These are phyloP conservation scores for Mycena citricolor DNA, from an alignment of 1,284 basidiomycete genomes.

Conservation along the genomic window DNA sequence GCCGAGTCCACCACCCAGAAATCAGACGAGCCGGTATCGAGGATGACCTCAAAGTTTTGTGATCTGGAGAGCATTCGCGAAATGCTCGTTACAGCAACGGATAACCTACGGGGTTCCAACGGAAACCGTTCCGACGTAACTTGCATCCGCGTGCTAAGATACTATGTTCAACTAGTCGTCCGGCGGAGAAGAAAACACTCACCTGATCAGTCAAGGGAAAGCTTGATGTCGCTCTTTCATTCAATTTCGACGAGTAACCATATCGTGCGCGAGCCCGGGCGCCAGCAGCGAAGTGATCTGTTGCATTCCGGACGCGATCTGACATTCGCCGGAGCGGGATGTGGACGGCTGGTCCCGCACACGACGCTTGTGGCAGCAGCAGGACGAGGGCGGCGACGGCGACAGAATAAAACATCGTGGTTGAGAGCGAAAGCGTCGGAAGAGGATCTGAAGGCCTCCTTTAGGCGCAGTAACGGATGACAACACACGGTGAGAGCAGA, in stretches of 20 bases:
- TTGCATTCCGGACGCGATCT: slow-evolving; percentile 6
- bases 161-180: no score
- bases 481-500: no score
- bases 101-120: slow-evolving; percentile 56
- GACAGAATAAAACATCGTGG: no score
- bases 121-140: slow-evolving; percentile 43
- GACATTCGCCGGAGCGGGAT: slow-evolving; percentile 15
- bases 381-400: no score
- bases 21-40: slow-evolving; percentile 83
- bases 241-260: slow-evolving; percentile 5
- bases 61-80: slow-evolving; percentile 37
- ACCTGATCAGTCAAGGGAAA: slow-evolving; percentile 50
- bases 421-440: no score
- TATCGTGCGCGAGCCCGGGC: slow-evolving; percentile 16
- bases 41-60: slow-evolving; percentile 45
- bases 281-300: slow-evolving; percentile 15
- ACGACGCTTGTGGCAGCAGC: no score
- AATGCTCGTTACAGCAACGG: slow-evolving; percentile 1
- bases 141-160: slow-evolving; percentile 38
- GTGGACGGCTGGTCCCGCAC: no score
- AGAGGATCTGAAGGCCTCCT: no score
- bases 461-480: no score
- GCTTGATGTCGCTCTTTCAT: slow-evolving; percentile 18
- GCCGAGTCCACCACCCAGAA: slow-evolving; percentile 66
- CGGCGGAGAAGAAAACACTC: slow-evolving; percentile 15